Evolutionary conservation across 177 flowering plant genomes (phyloP).

Genomic region (Vitis hybrid): DNA sequence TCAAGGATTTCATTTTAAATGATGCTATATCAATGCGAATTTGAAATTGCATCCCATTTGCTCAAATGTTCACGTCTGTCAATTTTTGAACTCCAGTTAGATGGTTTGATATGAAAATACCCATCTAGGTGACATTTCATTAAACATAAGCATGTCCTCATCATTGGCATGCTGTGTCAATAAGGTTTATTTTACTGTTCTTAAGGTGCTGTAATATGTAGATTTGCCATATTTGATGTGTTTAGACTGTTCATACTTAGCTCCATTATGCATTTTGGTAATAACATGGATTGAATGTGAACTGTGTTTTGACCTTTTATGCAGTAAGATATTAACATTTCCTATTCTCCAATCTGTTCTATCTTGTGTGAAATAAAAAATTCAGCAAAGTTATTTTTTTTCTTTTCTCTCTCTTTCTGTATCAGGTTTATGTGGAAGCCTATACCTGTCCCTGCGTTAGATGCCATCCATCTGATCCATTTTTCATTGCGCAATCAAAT

Average conservation of each 20-base stretch:
- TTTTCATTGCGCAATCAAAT: conserved; percentile 86
- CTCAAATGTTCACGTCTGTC: too few relatives aligned
- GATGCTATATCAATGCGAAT: too few relatives aligned
- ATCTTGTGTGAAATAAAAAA: background rate
- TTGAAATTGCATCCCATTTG: too few relatives aligned
- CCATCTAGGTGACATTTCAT: too few relatives aligned
- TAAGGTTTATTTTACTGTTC: background rate
- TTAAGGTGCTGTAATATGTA: background rate
- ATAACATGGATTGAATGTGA: background rate
- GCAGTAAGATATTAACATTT: background rate
- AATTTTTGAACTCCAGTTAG: too few relatives aligned
- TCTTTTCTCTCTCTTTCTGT: conserved; percentile 1
- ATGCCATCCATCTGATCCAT: conserved; percentile 71
- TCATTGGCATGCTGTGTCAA: background rate
- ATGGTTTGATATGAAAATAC: too few relatives aligned
- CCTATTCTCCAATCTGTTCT: background rate
- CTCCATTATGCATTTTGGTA: background rate
- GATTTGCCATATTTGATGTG: background rate
- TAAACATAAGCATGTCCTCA: too few relatives aligned
- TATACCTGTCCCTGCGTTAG: conserved; percentile 78
- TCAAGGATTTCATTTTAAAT: too few relatives aligned
- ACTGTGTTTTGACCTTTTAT: background rate
- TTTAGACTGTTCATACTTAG: background rate
- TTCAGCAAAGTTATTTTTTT: background rate
- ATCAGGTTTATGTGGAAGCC: conserved; percentile 88